Evolutionary conservation across 2,329 filamentous ascomycete genomes (phyloP), one percentile per base, ranked within the genome.

Genomic region (Claviceps pazoutovae): DNA sequence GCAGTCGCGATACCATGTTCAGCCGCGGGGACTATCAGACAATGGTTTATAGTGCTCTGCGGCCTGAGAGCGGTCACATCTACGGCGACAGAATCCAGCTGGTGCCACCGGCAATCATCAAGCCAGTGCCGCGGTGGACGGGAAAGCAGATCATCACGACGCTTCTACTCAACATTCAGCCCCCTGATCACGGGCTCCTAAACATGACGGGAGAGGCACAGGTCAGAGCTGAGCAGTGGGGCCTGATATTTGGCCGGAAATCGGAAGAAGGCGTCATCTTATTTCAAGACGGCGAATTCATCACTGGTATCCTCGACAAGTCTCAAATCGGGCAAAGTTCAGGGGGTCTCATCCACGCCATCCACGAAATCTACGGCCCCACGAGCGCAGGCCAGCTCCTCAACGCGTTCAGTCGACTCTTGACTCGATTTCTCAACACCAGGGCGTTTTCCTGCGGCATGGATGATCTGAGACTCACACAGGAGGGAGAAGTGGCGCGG

Each of bases 391-490:
- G 93, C 37, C 88, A 88, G 63, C 73, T 95, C 9, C 79, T 98
- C 51, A 94, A 89, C 72, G 85, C 91, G 59, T 75, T 98, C 51
- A 93, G 93, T 51, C 82, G 93, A 52, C 75, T 98, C 26, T 71
- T 98, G 56, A 98, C 93, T 0, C 85, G 90, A 61, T 84, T 90
- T 57, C 75, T 97, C 55, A 87, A 93, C 63, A 95, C 96, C 83
- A 80, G 90, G 49, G 93, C 91, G 1, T 97, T 97, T 66, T 93
- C 88, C 57, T 98, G 93, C 66, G 94, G 94, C 64, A 95, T 98
- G 68, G 91, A 98, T 61, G 94, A 98, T 73, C 74, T 98, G 53
- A 81, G 86, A 53, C 79, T 98, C 49, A 97, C 91, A 0, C 73
- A 78, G 1, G 73, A 86, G 56, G 91, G 93, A 50, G 89, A 98